Percentiles rank a stretch among this genome's conserved stretches.
phyloP scores from a whole-genome alignment of 345 rosid genomes.

The Murraya paniculata region DNA sequence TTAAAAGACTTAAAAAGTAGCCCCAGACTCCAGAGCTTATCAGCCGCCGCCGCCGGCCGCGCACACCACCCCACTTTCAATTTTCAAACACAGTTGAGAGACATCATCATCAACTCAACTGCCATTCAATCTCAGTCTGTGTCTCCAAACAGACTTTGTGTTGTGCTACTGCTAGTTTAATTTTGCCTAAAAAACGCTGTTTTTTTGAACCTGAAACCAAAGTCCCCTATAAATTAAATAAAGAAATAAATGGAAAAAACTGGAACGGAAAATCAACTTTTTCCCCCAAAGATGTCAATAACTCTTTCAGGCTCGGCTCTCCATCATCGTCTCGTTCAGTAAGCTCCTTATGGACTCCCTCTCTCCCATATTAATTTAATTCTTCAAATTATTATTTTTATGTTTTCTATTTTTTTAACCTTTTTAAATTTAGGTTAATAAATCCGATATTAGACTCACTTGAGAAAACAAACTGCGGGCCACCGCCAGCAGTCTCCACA shows the following conservation, averaged over 20 bases:
- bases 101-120: too few species aligned
- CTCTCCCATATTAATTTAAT: not conserved
- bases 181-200: not conserved
- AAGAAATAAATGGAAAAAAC: too few species aligned
- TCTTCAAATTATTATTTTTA: not conserved
- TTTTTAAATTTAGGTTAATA: slow-evolving; percentile 37
- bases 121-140: too few species aligned
- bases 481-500: slow-evolving; percentile 37
- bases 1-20: too few species aligned
- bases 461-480: slow-evolving; percentile 35
- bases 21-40: too few species aligned
- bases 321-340: slow-evolving; percentile 49
- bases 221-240: too few species aligned
- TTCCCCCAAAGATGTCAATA: slow-evolving; percentile 28
- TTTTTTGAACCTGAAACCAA: not conserved
- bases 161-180: too few species aligned
- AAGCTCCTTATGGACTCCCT: slow-evolving; percentile 16
- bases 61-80: too few species aligned
- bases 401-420: not conserved
- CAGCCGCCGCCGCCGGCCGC: too few species aligned
- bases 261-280: not conserved
- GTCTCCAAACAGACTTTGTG: too few species aligned
- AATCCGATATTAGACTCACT: slow-evolving; percentile 40
- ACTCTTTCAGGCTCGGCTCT: slow-evolving; percentile 30
- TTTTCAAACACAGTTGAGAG: too few species aligned